phyloP scores from a whole-genome alignment of 2,329 filamentous ascomycete species.

The Dothidotthia symphoricarpi region DNA sequence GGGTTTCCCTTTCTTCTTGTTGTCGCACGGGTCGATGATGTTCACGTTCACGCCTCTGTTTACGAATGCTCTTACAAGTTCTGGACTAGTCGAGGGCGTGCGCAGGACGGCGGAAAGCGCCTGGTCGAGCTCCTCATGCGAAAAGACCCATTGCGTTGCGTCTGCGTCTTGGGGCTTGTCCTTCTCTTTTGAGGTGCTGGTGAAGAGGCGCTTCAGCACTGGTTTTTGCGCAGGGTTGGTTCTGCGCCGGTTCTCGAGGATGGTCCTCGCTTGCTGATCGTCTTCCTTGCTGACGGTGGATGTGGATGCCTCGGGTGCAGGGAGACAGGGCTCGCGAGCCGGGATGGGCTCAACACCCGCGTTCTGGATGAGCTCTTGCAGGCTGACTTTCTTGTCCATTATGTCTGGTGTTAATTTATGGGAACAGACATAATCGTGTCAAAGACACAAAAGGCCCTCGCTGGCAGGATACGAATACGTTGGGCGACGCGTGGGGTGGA shows the following conservation, averaged over 20 bases:
- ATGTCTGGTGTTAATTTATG: not conserved
- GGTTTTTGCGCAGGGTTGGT: constrained; percentile 32
- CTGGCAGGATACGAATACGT: no score
- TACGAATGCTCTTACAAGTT: constrained; percentile 37
- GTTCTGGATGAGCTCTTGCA: constrained; percentile 31
- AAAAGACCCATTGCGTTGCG: constrained; percentile 27
- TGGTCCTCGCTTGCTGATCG: constrained; percentile 28
- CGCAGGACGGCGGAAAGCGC: constrained; percentile 35
- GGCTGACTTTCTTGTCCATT: constrained; percentile 31
- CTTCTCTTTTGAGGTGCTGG: constrained; percentile 24
- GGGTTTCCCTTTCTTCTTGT: constrained; percentile 18
- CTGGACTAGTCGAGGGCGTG: constrained; percentile 28
- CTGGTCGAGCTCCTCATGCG: constrained; percentile 38
- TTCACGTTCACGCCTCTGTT: constrained; percentile 39
- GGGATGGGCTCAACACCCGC: constrained; percentile 28
- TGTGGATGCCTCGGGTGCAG: constrained; percentile 32
- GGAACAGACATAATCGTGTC: no score
- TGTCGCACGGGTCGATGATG: constrained; percentile 12
- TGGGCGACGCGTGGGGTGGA: no score
- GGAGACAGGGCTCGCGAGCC: constrained; percentile 33
- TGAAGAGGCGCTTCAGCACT: constrained; percentile 38
- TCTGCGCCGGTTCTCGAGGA: constrained; percentile 32
- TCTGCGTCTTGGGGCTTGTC: constrained; percentile 35
- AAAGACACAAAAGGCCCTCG: no score
- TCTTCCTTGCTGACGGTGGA: constrained; percentile 34